A percentile compares a stretch with the other conserved stretches of the same genome.
These are phyloP conservation scores for Didymella pomorum DNA, from an alignment of 2,329 filamentous ascomycete genomes.

Conservation along the genomic window DNA sequence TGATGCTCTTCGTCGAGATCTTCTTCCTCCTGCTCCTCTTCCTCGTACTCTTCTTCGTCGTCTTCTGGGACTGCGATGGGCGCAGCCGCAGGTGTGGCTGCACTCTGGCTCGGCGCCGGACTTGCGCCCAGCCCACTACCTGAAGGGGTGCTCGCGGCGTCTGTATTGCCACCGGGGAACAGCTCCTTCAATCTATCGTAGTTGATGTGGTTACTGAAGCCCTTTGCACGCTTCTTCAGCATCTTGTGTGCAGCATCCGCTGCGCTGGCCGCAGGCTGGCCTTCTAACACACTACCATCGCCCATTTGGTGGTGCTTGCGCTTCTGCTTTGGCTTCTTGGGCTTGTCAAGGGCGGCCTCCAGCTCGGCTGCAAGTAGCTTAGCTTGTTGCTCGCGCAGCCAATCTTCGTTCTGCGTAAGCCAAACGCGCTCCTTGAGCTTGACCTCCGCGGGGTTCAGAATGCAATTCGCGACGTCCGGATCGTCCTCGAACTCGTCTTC, in stretches of 20 bases:
- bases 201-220: slow-evolving; percentile 56
- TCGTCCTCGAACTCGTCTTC: slow-evolving; percentile 90
- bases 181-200: slow-evolving; percentile 56
- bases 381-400: slow-evolving; percentile 84
- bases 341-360: slow-evolving; percentile 60
- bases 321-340: slow-evolving; percentile 58
- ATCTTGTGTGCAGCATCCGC: slow-evolving; percentile 57
- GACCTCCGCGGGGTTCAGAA: slow-evolving; percentile 76
- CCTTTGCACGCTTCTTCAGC: slow-evolving; percentile 55
- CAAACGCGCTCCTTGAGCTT: slow-evolving; percentile 89
- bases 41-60: slow-evolving; percentile 36
- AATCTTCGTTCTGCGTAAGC: slow-evolving; percentile 94
- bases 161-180: slow-evolving; percentile 40
- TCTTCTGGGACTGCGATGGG: slow-evolving; percentile 15
- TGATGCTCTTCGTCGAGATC: slow-evolving; percentile 52
- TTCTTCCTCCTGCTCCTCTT: slow-evolving; percentile 49
- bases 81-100: slow-evolving; percentile 16
- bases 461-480: slow-evolving; percentile 82
- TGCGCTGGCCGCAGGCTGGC: slow-evolving; percentile 53
- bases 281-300: slow-evolving; percentile 54
- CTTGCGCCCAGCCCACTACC: slow-evolving; percentile 35
- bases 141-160: slow-evolving; percentile 25
- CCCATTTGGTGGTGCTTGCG: slow-evolving; percentile 51
- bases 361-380: slow-evolving; percentile 79
- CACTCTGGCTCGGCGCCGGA: slow-evolving; percentile 25